These are phyloP conservation scores for Yamadazyma epiphylla DNA, from an alignment of 1,139 yeast genomes.

Conservation along the genomic window DNA sequence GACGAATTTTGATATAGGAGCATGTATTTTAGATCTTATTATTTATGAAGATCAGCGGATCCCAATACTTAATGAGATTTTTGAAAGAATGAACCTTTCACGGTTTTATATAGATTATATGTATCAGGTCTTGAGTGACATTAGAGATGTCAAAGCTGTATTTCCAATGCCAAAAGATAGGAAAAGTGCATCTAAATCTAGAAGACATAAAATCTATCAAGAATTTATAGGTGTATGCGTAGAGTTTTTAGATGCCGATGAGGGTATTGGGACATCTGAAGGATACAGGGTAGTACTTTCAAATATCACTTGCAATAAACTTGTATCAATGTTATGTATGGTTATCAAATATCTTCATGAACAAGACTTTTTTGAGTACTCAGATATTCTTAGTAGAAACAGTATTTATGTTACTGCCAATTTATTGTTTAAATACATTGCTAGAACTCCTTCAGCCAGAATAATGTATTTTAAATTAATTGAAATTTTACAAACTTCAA, in stretches of 20 bases:
- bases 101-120: slow-evolving; percentile 52
- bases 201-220: slow-evolving; percentile 58
- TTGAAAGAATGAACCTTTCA: slow-evolving; percentile 56
- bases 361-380: slow-evolving; percentile 29
- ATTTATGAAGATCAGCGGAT: no score
- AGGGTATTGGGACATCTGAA: slow-evolving; percentile 32
- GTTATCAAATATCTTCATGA: slow-evolving; percentile 48
- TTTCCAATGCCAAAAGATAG: slow-evolving; percentile 55
- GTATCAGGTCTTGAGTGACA: slow-evolving; percentile 44
- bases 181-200: slow-evolving; percentile 51
- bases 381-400: slow-evolving; percentile 14
- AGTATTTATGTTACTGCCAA: slow-evolving; percentile 54
- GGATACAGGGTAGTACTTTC: slow-evolving; percentile 33
- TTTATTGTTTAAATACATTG: slow-evolving; percentile 59
- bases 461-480: slow-evolving; percentile 25
- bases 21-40: no score
- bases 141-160: no score
- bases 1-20: no score
- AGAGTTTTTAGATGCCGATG: slow-evolving; percentile 42
- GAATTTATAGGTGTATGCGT: slow-evolving; percentile 60
- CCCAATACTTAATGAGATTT: no score
- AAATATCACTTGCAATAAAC: slow-evolving; percentile 44
- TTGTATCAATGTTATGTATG: slow-evolving; percentile 53
- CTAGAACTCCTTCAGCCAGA: slow-evolving; percentile 41
- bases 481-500: slow-evolving; percentile 21